phyloP scores from a whole-genome alignment of 2,329 filamentous ascomycete genomes.

The Neophaeococcomyces aloes region DNA sequence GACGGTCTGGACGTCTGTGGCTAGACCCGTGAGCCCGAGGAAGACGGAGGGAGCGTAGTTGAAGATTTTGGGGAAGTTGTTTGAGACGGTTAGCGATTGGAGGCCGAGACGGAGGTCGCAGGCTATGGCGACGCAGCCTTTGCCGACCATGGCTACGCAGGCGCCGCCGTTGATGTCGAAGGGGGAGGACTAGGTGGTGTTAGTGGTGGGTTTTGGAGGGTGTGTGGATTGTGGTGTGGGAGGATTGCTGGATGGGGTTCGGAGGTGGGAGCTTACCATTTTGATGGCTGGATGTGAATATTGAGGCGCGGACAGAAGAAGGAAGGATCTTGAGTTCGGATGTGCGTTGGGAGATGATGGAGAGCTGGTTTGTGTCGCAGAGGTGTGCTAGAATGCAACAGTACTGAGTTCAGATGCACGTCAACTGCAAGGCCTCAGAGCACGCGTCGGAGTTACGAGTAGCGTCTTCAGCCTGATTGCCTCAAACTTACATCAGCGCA shows the following conservation, averaged over 20 bases:
- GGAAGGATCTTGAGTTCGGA: no score
- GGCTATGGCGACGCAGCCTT: conserved; percentile 98
- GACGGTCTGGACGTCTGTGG: conserved; percentile 90
- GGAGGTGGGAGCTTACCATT: conserved; percentile 27
- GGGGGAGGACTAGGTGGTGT: conserved; percentile 59
- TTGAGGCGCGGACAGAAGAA: no score
- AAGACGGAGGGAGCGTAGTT: conserved; percentile 83
- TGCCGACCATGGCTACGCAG: conserved; percentile 97
- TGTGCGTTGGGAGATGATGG: no score
- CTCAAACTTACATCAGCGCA: no score
- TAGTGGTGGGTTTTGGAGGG: conserved; percentile 23
- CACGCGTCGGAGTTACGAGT: no score
- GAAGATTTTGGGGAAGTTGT: conserved; percentile 99
- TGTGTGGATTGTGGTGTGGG: conserved; percentile 24
- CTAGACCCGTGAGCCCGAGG: conserved; percentile 88
- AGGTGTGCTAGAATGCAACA: no score
- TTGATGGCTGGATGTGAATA: no score
- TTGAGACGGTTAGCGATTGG: conserved; percentile 92
- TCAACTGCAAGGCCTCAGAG: background rate
- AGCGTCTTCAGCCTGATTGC: background rate
- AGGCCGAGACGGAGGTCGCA: conserved; percentile 97
- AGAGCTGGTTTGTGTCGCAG: no score
- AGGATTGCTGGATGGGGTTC: no score
- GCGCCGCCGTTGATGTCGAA: conserved; percentile 97
- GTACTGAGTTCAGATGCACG: background rate